These are phyloP conservation scores for Linum usitatissimum DNA, from an alignment of 345 rosid genomes.

Conservation along the genomic window DNA sequence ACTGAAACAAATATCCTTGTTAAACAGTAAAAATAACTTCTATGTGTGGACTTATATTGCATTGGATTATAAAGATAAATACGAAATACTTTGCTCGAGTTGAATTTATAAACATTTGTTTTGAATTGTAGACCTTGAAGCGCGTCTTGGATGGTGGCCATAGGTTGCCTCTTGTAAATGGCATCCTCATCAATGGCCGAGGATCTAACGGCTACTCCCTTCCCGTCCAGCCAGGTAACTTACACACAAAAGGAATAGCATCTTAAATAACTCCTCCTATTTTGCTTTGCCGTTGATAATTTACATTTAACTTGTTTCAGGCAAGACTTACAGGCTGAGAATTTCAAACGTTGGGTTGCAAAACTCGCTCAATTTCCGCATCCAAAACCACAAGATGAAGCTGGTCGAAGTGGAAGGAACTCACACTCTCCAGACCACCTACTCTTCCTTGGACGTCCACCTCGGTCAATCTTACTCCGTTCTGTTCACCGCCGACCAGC, in stretches of 20 bases:
- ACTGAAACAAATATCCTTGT: too few species aligned
- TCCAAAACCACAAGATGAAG: constrained; percentile 61
- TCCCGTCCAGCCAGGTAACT: constrained; percentile 15
- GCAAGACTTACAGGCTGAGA: constrained; percentile 76
- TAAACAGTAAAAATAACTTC: too few species aligned
- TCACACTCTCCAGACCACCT: constrained; percentile 60
- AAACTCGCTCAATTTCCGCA: constrained; percentile 51
- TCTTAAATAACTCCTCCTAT: neutral
- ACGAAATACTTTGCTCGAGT: neutral
- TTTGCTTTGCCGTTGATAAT: neutral
- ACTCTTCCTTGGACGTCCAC: constrained; percentile 59
- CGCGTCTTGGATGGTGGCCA: constrained; percentile 15
- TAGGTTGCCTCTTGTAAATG: constrained; percentile 18
- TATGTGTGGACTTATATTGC: too few species aligned
- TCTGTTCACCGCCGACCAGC: constrained; percentile 71
- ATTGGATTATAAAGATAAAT: too few species aligned
- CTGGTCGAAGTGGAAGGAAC: constrained; percentile 92
- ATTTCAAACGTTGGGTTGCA: constrained; percentile 84
- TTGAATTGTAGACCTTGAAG: constrained; percentile 13
- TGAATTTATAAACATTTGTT: neutral
- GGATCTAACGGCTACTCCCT: constrained; percentile 9
- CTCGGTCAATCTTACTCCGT: constrained; percentile 88
- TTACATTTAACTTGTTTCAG: constrained; percentile 14
- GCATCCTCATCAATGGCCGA: constrained; percentile 21
- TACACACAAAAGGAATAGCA: too few species aligned